A percentile compares a stretch with the other conserved stretches of the same genome.
These are phyloP conservation scores for Fusarium redolens DNA, from an alignment of 2,329 filamentous ascomycete species.

Conservation along the genomic window DNA sequence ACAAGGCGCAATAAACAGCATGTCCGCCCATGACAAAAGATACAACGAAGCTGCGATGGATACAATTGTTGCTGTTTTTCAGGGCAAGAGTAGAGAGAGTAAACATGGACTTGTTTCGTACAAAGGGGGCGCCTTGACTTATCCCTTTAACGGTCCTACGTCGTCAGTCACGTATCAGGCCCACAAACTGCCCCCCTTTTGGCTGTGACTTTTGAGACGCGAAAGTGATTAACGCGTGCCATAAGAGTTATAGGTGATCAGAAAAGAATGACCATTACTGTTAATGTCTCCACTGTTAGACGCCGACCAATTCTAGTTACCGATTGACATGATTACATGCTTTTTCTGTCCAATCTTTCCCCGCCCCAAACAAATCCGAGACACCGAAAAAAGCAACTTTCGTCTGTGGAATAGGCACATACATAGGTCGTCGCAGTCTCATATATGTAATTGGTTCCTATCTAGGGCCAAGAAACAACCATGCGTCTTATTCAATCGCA, in stretches of 20 bases:
- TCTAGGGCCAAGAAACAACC: not conserved
- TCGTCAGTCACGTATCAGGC: no score
- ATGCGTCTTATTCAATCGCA: no score
- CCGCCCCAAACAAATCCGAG: not conserved
- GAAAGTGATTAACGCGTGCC: not conserved
- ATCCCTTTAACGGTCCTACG: not conserved
- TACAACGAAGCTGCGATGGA: not conserved
- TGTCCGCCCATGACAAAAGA: not conserved
- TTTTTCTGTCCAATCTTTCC: not conserved
- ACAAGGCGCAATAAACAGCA: not conserved
- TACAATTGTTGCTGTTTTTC: not conserved
- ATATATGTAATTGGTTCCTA: not conserved
- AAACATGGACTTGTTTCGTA: not conserved
- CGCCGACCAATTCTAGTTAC: fast-evolving
- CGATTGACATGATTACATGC: no score
- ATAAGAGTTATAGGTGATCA: not conserved
- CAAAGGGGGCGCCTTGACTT: not conserved
- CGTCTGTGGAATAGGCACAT: not conserved
- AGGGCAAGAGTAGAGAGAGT: not conserved
- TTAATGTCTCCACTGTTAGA: not conserved
- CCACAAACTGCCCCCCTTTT: no score
- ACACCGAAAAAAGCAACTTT: not conserved
- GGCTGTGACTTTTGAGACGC: not conserved
- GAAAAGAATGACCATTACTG: not conserved
- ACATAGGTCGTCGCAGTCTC: no score